Percentiles rank a stretch among this genome's conserved stretches.
Evolutionary conservation across 202 grass and related monocot species (phyloP).

Genomic region (Dendrocalamus latiflorus): DNA sequence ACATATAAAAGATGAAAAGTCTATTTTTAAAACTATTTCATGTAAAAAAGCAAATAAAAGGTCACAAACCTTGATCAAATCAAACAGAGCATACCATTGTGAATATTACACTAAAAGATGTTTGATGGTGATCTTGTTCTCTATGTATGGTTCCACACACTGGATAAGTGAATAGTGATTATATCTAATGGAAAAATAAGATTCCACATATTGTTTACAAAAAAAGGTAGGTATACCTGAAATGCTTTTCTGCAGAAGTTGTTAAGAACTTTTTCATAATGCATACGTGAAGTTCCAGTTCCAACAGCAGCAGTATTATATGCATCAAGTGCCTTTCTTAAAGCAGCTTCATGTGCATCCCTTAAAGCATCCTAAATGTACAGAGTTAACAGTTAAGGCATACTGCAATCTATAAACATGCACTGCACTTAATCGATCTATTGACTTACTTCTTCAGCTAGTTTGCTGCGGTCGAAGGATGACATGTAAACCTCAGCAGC

Average conservation of each 20-base stretch:
- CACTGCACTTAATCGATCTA: background rate
- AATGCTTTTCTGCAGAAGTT: slow-evolving; percentile 76
- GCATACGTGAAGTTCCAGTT: slow-evolving; percentile 45
- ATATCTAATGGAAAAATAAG: background rate
- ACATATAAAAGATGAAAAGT: background rate
- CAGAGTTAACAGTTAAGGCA: background rate
- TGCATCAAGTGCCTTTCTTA: slow-evolving; percentile 57
- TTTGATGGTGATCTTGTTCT: background rate
- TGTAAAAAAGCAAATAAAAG: background rate
- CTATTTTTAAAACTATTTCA: background rate
- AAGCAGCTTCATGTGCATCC: slow-evolving; percentile 61
- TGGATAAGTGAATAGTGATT: background rate
- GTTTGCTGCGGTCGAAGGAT: slow-evolving; percentile 46
- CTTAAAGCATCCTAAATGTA: slow-evolving; percentile 53
- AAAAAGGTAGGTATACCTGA: slow-evolving; percentile 42
- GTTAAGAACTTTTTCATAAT: slow-evolving; percentile 65
- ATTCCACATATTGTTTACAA: background rate
- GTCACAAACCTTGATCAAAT: background rate
- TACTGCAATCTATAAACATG: background rate
- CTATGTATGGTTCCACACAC: background rate
- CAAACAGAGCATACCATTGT: background rate
- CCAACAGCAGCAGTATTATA: slow-evolving; percentile 67
- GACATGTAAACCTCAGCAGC: slow-evolving; percentile 56
- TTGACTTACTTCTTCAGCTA: slow-evolving; percentile 63
- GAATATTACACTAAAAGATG: background rate